Evolutionary conservation across 352 stramenopile species (phyloP), one percentile per base, ranked within the genome.

Genomic region (Globisporangium middletonii): DNA sequence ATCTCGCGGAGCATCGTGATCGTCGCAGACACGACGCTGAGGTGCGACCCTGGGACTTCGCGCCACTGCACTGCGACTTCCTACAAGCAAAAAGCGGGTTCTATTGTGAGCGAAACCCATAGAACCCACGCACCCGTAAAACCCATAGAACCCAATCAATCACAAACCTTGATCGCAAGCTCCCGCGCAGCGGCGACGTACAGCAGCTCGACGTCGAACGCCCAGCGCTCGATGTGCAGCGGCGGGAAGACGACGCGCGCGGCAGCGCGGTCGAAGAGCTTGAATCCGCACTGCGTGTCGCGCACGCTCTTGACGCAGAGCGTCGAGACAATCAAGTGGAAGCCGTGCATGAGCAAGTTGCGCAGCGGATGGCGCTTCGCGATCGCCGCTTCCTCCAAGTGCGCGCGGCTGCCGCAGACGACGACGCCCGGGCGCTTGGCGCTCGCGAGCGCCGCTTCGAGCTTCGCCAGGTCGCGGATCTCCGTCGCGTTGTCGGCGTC

Each of bases 271-370:
- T 96, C 88, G 59, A 98, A 97, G 16, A 98, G 77, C 67, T 98
- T 98, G 67, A 98, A 98, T 19, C 93, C 93, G 63, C 93, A 98
- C 70, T 98, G 92, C 23, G 93, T 98, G 62, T 98, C 93, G 45
- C 87, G 81, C 50, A 98, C 83, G 62, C 78, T 82, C 55, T 86
- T 71, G 2, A 94, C 81, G 54, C 81, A 94, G 42, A 98, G 68
- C 43, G 92, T 84, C 35, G 81, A 77, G 35, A 98, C 90, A 54
- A 96, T 86, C 60, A 94, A 67, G 63, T 97, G 92, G 55, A 98
- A 97, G 18, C 93, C 89, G 47, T 96, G 75, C 92, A 97, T 97
- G 46, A 97, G 70, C 48, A 98, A 59, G 45, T 96, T 97, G 1
- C 92, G 75, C 42, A 95, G 69, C 63, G 83, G 87, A 63, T 92